A percentile compares a stretch with the other conserved stretches of the same genome.
phyloP scores from a whole-genome alignment of 176 grass and related monocot genomes.

The Carex scoparia region DNA sequence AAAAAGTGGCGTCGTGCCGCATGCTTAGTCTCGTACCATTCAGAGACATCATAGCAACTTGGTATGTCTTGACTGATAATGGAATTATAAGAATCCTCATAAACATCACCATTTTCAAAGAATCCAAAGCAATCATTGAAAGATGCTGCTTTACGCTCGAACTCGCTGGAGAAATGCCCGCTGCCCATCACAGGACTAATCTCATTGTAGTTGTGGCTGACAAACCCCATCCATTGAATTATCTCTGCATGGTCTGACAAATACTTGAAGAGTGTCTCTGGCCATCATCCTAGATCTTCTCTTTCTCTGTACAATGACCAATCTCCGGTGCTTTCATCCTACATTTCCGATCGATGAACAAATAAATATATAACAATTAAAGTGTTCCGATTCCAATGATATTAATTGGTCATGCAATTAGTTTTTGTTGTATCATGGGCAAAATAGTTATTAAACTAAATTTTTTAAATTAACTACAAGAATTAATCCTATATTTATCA shows the following conservation, averaged over 20 bases:
- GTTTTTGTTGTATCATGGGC: too few species aligned
- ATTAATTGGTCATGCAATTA: too few species aligned
- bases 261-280: not conserved
- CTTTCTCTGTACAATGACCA: slow-evolving; percentile 33
- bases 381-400: too few species aligned
- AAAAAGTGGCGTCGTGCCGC: not conserved
- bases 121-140: not conserved
- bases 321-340: slow-evolving; percentile 32
- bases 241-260: not conserved
- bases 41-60: not conserved
- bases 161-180: not conserved
- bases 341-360: too few species aligned
- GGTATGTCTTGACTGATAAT: not conserved
- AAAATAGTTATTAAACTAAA: too few species aligned
- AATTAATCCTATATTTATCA: too few species aligned
- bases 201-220: not conserved
- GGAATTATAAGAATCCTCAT: not conserved
- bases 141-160: not conserved
- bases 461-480: too few species aligned
- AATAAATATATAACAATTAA: too few species aligned
- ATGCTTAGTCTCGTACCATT: not conserved
- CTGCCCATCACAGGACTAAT: not conserved
- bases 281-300: slow-evolving; percentile 21
- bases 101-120: not conserved
- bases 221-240: not conserved